Evolutionary conservation across 371 early-diverging fungal genomes (phyloP).

Genomic region (Lichtheimia corymbifera): DNA sequence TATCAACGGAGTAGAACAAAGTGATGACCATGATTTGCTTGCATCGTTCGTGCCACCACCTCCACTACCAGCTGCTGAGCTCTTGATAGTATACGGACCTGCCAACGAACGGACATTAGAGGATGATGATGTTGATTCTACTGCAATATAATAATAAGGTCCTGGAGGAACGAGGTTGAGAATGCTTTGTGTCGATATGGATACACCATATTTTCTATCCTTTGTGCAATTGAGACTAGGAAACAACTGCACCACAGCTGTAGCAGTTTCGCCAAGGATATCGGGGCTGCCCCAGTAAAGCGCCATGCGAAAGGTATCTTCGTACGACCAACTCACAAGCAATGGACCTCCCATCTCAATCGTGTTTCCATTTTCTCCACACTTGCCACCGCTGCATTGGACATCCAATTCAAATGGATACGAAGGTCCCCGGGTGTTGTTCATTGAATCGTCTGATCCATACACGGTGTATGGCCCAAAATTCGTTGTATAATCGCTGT

Average conservation of each 20-base stretch:
- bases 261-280: background rate
- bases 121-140: background rate
- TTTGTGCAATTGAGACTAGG: background rate
- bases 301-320: background rate
- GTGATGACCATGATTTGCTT: too few species aligned
- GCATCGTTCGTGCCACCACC: too few species aligned
- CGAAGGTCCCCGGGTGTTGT: background rate
- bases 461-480: background rate
- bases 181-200: background rate
- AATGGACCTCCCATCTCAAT: background rate
- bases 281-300: background rate
- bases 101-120: background rate
- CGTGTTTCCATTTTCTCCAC: background rate
- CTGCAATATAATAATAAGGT: background rate
- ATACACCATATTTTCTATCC: background rate
- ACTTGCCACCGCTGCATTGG: background rate
- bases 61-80: too few species aligned
- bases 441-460: background rate
- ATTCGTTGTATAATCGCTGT: background rate
- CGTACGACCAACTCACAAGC: background rate
- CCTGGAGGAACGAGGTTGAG: conserved; percentile 1
- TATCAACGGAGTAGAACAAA: too few species aligned
- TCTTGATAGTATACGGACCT: background rate
- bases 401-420: background rate
- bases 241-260: conserved; percentile 1